A percentile compares a stretch with the other conserved stretches of the same genome.
These are phyloP conservation scores for Phoenix roebelenii DNA, from an alignment of 176 grass and related monocot species.

Conservation along the genomic window DNA sequence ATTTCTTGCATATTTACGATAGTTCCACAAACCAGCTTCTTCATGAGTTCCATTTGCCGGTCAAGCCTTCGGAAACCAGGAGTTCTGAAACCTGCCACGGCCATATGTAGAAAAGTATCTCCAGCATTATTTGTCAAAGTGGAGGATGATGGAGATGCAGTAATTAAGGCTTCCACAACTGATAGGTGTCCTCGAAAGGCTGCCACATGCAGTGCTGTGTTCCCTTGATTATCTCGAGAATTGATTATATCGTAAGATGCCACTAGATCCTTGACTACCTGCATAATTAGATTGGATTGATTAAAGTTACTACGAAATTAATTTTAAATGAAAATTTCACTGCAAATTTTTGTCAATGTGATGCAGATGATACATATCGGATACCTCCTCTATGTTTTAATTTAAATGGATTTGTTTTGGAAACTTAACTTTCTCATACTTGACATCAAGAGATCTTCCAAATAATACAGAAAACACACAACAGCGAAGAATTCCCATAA, in stretches of 20 bases:
- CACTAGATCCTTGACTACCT: slow-evolving; percentile 42
- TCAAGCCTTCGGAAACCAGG: slow-evolving; percentile 78
- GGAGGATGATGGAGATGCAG: slow-evolving; percentile 44
- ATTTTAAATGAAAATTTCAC: too few species aligned
- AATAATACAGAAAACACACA: too few species aligned
- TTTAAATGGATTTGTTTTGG: too few species aligned
- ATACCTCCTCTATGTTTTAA: too few species aligned
- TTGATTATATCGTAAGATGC: not conserved
- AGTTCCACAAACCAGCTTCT: slow-evolving; percentile 37
- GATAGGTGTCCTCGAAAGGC: slow-evolving; percentile 7
- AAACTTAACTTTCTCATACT: too few species aligned
- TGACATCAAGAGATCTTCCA: too few species aligned
- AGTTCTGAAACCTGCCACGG: slow-evolving; percentile 77
- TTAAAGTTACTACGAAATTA: not conserved
- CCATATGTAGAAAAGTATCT: slow-evolving; percentile 84
- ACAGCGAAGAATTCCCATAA: too few species aligned
- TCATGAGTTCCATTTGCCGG: slow-evolving; percentile 74
- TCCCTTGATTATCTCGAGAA: slow-evolving; percentile 6
- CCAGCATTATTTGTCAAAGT: slow-evolving; percentile 50
- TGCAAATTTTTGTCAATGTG: too few species aligned
- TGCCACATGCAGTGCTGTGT: slow-evolving; percentile 5
- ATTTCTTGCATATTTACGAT: slow-evolving; percentile 34
- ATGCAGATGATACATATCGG: too few species aligned
- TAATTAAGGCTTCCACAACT: not conserved
- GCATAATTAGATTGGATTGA: not conserved